Conservation (phyloP, 225 moss, liverwort and hornwort species). For the Marchantia polymorpha region DNA sequence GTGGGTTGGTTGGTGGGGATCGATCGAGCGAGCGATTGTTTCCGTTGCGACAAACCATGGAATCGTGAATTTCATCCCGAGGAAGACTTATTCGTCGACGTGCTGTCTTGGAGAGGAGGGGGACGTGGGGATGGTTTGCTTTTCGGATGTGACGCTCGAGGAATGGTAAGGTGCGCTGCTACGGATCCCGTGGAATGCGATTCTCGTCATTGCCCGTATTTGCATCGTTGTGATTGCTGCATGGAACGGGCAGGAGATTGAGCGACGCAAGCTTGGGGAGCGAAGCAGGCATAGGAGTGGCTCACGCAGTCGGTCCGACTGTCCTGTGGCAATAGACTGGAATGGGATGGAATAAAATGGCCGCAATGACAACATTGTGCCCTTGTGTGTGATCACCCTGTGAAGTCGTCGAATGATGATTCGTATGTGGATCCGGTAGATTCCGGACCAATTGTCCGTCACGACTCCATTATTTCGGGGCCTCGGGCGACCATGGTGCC, state of each 20-base stretch:
- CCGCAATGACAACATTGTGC: no score
- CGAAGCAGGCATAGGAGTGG: no score
- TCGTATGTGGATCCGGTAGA: not conserved
- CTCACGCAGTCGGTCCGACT: no score
- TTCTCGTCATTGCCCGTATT: not conserved
- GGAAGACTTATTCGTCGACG: not conserved
- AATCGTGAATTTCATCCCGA: not conserved
- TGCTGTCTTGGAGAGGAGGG: not conserved
- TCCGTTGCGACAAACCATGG: not conserved
- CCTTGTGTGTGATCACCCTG: no score
- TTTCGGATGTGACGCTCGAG: slow-evolving; percentile 9
- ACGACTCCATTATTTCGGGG: not conserved
- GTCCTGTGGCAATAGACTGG: no score
- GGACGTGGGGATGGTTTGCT: not conserved
- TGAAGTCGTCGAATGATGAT: not conserved
- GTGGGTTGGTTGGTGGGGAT: not conserved
- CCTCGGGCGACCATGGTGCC: no score
- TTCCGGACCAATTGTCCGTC: not conserved
- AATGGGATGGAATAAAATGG: no score
- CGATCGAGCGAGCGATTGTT: no score
- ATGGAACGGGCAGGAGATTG: not conserved
- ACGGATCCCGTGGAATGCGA: not conserved
- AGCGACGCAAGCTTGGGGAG: no score
- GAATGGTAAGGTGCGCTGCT: not conserved
- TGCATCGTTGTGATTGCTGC: not conserved